Evolutionary conservation across 1,139 yeast genomes (phyloP).

Genomic region (Zhuliangozyma parablackwelliae): DNA sequence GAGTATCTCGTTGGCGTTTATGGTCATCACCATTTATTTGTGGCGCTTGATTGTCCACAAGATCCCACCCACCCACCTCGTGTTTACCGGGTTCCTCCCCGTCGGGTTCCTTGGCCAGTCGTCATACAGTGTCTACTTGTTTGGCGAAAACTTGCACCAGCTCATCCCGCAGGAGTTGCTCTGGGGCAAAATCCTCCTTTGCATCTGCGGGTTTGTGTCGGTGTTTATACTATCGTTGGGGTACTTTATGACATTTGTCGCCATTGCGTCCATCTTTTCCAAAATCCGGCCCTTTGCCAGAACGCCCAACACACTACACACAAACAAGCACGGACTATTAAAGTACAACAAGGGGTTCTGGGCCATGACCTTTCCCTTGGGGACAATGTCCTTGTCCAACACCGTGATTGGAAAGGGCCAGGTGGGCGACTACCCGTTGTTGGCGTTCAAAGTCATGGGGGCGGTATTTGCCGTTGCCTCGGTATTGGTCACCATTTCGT

Average conservation of each 20-base stretch:
- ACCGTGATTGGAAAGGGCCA: slow-evolving; percentile 43
- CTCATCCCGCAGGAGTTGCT: slow-evolving; percentile 14
- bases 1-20: slow-evolving; percentile 59
- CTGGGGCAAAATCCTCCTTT: slow-evolving; percentile 15
- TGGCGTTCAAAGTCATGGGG: slow-evolving; percentile 57
- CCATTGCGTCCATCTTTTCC: slow-evolving; percentile 41
- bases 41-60: slow-evolving; percentile 56
- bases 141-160: slow-evolving; percentile 41
- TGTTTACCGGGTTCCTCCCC: slow-evolving; percentile 27
- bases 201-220: slow-evolving; percentile 28
- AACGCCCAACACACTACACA: slow-evolving; percentile 9
- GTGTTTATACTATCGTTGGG: slow-evolving; percentile 58
- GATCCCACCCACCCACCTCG: slow-evolving; percentile 44
- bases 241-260: slow-evolving; percentile 56
- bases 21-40: slow-evolving; percentile 53
- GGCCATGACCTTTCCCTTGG: slow-evolving; percentile 89
- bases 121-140: slow-evolving; percentile 57
- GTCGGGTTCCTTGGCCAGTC: slow-evolving; percentile 69
- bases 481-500: slow-evolving; percentile 25
- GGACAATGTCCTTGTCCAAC: slow-evolving; percentile 70
- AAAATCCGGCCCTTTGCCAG: slow-evolving; percentile 31
- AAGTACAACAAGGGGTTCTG: slow-evolving; percentile 53
- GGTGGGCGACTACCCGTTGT: slow-evolving; percentile 29
- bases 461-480: slow-evolving; percentile 52
- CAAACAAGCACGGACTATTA: slow-evolving; percentile 11